Evolutionary conservation across 2,329 filamentous ascomycete species (phyloP).

Genomic region (Talaromyces atroroseus): DNA sequence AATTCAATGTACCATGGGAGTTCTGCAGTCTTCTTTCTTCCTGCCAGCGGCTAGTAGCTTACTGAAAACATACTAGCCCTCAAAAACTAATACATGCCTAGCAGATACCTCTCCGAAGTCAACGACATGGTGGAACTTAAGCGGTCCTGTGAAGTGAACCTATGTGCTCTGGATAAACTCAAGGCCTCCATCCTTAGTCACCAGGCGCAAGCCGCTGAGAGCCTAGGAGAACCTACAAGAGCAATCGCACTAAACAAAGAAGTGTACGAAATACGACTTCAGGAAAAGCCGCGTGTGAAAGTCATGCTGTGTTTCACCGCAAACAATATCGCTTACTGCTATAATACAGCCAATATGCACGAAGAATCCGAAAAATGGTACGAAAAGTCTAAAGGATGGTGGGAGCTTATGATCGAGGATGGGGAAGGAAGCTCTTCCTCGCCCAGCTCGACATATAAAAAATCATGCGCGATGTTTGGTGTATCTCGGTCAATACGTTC

Average conservation of each 20-base stretch:
- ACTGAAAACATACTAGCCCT: neutral
- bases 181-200: neutral
- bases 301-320: neutral
- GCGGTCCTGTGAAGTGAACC: neutral
- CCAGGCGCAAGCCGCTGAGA: neutral
- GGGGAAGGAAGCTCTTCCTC: too few relatives aligned
- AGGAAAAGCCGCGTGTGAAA: neutral
- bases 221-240: neutral
- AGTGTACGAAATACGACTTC: neutral
- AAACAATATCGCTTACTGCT: neutral
- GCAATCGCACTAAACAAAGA: neutral
- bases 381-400: neutral
- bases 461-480: neutral
- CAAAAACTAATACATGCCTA: neutral
- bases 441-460: neutral
- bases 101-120: neutral
- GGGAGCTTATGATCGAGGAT: neutral
- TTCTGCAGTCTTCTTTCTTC: neutral
- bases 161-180: neutral
- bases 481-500: neutral
- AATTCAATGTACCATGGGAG: neutral
- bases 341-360: neutral
- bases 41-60: neutral
- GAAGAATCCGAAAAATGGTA: neutral
- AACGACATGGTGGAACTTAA: neutral